phyloP scores from a whole-genome alignment of 805 yeast genomes.

The Kodamaea hsintzibuensis region DNA sequence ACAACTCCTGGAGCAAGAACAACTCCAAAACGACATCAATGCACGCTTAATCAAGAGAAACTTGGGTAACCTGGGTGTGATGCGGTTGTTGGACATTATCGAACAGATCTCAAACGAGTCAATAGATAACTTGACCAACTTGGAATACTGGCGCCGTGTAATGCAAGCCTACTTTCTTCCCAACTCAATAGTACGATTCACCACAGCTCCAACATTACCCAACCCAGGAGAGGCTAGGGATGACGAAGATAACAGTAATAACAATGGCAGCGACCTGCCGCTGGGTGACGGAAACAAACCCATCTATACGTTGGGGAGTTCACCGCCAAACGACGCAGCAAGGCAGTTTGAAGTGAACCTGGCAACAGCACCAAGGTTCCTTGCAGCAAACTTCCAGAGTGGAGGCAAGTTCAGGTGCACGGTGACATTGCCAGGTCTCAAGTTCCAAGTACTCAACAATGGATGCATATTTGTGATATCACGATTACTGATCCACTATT shows the following conservation, averaged over 20 bases:
- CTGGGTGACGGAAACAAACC: constrained; percentile 1
- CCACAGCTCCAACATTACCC: constrained; percentile 21
- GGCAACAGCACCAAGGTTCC: constrained; percentile 64
- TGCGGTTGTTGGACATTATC: constrained; percentile 39
- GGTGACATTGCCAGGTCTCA: constrained; percentile 36
- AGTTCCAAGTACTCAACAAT: constrained; percentile 41
- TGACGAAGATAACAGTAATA: background rate
- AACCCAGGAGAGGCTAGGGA: constrained; percentile 5
- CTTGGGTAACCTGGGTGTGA: constrained; percentile 43
- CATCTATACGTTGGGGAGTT: constrained; percentile 7
- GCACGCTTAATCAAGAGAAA: constrained; percentile 39
- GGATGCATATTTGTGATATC: constrained; percentile 39
- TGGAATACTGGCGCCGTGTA: constrained; percentile 40
- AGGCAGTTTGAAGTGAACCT: constrained; percentile 63
- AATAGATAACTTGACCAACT: constrained; percentile 24
- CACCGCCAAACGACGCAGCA: constrained; percentile 11
- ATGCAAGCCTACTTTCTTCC: constrained; percentile 35
- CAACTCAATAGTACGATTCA: constrained; percentile 29
- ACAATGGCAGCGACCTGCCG: background rate
- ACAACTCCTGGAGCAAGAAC: constrained; percentile 11
- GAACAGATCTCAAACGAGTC: constrained; percentile 40
- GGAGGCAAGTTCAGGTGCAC: constrained; percentile 36
- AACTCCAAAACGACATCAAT: constrained; percentile 29
- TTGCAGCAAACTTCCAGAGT: constrained; percentile 50
- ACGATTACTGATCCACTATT: constrained; percentile 25